Conservation (phyloP, 2,329 filamentous ascomycete genomes). For the Zymoseptoria pseudotritici region DNA sequence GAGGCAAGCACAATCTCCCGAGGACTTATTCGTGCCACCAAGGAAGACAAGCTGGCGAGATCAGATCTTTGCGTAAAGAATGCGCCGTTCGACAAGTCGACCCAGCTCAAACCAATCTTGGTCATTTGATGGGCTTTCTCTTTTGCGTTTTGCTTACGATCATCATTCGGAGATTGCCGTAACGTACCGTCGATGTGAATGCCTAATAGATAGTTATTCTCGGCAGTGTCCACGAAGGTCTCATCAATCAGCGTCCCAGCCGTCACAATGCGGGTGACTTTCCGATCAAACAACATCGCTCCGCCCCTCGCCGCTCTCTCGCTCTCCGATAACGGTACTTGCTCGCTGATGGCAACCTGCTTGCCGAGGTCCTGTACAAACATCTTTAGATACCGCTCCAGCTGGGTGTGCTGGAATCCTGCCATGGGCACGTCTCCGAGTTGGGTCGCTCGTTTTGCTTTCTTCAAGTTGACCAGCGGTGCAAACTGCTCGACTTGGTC, state of each 20-base stretch:
- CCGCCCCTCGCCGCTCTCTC: conserved; percentile 65
- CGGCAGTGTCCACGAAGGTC: conserved; percentile 89
- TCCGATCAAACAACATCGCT: conserved; percentile 75
- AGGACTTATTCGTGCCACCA: conserved; percentile 73
- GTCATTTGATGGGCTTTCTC: conserved; percentile 31
- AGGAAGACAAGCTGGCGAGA: conserved; percentile 65
- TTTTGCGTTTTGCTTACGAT: conserved; percentile 18
- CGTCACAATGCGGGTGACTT: conserved; percentile 80
- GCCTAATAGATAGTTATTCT: conserved; percentile 86
- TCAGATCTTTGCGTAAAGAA: conserved; percentile 79
- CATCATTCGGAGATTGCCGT: neutral
- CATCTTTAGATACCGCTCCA: conserved; percentile 87
- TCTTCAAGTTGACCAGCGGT: conserved; percentile 78
- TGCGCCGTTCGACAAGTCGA: conserved; percentile 89
- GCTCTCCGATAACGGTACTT: conserved; percentile 53
- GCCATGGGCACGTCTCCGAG: conserved; percentile 81
- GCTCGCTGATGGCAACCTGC: conserved; percentile 90
- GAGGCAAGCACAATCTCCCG: conserved; percentile 73
- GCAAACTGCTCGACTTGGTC: conserved; percentile 88
- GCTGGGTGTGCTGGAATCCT: conserved; percentile 87
- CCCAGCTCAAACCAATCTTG: conserved; percentile 75
- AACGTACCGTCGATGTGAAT: conserved; percentile 51
- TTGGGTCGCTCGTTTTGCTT: conserved; percentile 71
- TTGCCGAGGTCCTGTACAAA: conserved; percentile 85
- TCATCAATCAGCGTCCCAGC: conserved; percentile 95